Evolutionary conservation across 495 filamentous ascomycete genomes (phyloP).

Genomic region (Neurospora sp.): DNA sequence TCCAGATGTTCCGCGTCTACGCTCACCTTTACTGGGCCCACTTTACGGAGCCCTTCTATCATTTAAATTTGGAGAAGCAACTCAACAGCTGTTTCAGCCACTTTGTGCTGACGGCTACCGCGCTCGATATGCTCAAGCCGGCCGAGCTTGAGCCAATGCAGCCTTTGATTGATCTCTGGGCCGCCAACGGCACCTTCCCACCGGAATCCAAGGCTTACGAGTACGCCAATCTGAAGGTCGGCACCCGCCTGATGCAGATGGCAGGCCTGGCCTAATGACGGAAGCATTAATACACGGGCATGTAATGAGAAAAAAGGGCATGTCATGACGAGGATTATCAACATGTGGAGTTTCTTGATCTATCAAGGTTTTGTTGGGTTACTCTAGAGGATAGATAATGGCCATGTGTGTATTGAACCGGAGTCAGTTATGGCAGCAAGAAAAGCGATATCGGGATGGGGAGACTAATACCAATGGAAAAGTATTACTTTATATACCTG

Average conservation of each 20-base stretch:
- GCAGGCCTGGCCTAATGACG: conserved; percentile 21
- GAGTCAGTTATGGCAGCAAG: not conserved
- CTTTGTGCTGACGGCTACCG: conserved; percentile 79
- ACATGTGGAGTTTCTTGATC: not conserved
- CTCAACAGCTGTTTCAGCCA: conserved; percentile 94
- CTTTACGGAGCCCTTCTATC: conserved; percentile 73
- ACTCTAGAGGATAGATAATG: not conserved
- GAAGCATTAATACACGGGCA: not conserved
- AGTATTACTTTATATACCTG: not conserved
- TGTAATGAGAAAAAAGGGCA: not conserved
- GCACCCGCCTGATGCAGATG: conserved; percentile 33
- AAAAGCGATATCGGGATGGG: not conserved
- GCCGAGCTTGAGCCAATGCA: conserved; percentile 91
- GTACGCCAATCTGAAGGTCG: conserved; percentile 42
- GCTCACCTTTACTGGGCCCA: conserved; percentile 83
- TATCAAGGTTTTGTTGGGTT: not conserved
- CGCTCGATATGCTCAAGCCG: conserved; percentile 70
- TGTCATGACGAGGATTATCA: not conserved
- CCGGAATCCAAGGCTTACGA: conserved; percentile 53
- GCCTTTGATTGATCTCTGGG: conserved; percentile 80
- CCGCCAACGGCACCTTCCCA: conserved; percentile 72
- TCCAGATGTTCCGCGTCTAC: conserved; percentile 96
- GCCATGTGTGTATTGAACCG: not conserved
- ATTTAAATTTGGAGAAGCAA: conserved; percentile 71
- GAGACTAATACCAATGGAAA: not conserved